Base-by-base conservation (phyloP, 768 basidiomycete species). In the Rhodosporidiobolus odoratus region DNA sequence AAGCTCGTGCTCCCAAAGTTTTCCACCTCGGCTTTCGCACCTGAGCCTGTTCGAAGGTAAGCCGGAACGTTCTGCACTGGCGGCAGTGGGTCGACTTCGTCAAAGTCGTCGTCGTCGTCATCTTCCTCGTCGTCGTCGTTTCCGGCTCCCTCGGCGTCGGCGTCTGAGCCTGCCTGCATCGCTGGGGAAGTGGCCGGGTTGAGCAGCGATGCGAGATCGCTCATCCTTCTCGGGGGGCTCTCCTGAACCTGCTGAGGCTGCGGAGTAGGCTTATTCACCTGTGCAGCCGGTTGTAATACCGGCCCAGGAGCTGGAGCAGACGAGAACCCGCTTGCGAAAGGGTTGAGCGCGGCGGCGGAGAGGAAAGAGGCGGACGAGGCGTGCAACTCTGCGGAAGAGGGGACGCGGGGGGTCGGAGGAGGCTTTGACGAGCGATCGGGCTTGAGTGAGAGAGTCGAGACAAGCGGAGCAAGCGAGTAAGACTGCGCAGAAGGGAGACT, bases 21-120 rank as follows among this genome's bases (percentile, higher is more conserved):
- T 35, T 67, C 59, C 23, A 61, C 66, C 41, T 67, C 50, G 10
- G 57, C 56, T 10, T 34, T n/a, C 50, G 48, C 32, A 12, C 38
- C 25, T 4, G 32, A 21, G 4, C 57, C 45, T 12, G 58, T 57
- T 17, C 66, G 50, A n/a, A 68, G 37, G 45, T 62, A 57, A 15
- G 23, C 3, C 16, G 66, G 66, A 16, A 68, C 66, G 30, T 7
- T 50, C 48, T 10, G 12, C 9, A 50, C n/a, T n/a, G 38, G 27
- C 32, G 58, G 25, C n/a, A 52, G 52, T 3, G 16, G 21, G 19
- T 25, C 27, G 25, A 61, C 67, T 40, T 68, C 61, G 34, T 62
- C 67, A n/a, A 62, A 61, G 19, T 68, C 64, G 40, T 57, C 53
- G 2, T 64, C 66, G 41, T 62, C 41, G 38, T 50, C 61, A 17